Evolutionary conservation across 306 rosid species (phyloP).

Genomic region (Sechiopsis laciniata): DNA sequence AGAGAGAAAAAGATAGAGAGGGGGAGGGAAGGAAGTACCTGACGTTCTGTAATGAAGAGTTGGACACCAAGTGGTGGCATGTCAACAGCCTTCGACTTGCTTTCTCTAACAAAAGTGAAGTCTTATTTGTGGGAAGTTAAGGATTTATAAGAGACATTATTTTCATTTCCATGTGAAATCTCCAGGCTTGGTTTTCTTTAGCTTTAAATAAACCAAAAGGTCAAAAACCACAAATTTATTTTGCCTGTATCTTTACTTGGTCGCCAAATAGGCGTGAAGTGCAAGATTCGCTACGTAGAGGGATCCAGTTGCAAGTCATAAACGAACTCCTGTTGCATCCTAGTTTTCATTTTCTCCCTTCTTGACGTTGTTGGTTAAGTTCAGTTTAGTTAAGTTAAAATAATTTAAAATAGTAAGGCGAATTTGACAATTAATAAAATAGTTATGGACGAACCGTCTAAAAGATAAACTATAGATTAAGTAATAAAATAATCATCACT

Average conservation of each 20-base stretch:
- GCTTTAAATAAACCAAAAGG: conserved; percentile 13
- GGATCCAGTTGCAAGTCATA: background rate
- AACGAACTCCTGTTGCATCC: conserved; percentile 14
- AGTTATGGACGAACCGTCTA: background rate
- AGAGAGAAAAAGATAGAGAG: background rate
- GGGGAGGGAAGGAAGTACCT: background rate
- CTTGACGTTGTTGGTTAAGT: conserved; percentile 5
- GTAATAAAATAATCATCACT: background rate
- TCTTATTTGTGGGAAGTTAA: conserved; percentile 3
- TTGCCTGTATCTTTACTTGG: conserved; percentile 14
- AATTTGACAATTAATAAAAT: background rate
- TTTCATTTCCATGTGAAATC: background rate
- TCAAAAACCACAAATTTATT: background rate
- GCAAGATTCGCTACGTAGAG: conserved; percentile 15
- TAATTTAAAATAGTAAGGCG: background rate
- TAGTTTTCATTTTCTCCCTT: background rate
- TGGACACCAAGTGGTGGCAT: conserved; percentile 17
- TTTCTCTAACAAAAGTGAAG: background rate
- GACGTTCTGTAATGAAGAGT: conserved; percentile 5
- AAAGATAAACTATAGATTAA: background rate
- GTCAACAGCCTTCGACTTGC: background rate
- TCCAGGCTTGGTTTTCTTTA: conserved; percentile 15
- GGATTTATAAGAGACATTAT: conserved; percentile 5
- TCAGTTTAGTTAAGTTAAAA: conserved; percentile 2
- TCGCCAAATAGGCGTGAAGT: conserved; percentile 19